Conservation (phyloP, 768 basidiomycete species). For the Leccinellum luteum region DNA sequence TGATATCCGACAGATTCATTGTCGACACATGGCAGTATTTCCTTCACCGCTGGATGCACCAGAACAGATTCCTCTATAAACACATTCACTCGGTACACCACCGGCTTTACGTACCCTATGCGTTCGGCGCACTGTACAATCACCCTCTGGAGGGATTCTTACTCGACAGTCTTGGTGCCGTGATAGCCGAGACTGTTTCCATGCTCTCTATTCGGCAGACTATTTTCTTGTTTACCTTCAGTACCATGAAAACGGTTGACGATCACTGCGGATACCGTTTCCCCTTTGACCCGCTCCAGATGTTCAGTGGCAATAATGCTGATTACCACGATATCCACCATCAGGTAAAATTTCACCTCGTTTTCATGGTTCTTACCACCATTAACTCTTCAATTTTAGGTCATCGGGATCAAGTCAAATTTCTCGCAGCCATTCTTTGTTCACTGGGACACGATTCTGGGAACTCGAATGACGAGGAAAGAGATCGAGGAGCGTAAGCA, state of each 20-base stretch:
- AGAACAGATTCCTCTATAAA: slow-evolving; percentile 86
- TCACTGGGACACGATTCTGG: slow-evolving; percentile 86
- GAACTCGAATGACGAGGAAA: slow-evolving; percentile 76
- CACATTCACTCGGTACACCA: slow-evolving; percentile 94
- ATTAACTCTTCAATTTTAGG: slow-evolving; percentile 6
- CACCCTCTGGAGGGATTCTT: slow-evolving; percentile 94
- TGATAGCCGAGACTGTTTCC: slow-evolving; percentile 66
- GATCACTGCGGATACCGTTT: slow-evolving; percentile 91
- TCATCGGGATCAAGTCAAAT: slow-evolving; percentile 89
- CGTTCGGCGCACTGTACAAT: slow-evolving; percentile 96
- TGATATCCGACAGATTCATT: slow-evolving; percentile 59
- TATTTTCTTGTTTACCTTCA: slow-evolving; percentile 75
- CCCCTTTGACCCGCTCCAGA: slow-evolving; percentile 90
- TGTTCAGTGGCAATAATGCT: slow-evolving; percentile 83
- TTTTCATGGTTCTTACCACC: neutral
- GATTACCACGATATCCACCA: slow-evolving; percentile 99
- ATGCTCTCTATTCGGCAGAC: slow-evolving; percentile 80
- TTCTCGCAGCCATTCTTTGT: slow-evolving; percentile 96
- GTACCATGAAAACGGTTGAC: slow-evolving; percentile 90
- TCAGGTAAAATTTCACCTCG: slow-evolving; percentile 45
- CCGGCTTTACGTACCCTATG: slow-evolving; percentile 93
- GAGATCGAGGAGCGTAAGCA: slow-evolving; percentile 56
- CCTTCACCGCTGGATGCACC: slow-evolving; percentile 88
- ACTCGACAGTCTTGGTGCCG: slow-evolving; percentile 81
- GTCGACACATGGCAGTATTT: slow-evolving; percentile 99